A percentile compares a stretch with the other conserved stretches of the same genome.
Evolutionary conservation across 352 stramenopile species (phyloP).

Genomic region (Pythium dissimile): DNA sequence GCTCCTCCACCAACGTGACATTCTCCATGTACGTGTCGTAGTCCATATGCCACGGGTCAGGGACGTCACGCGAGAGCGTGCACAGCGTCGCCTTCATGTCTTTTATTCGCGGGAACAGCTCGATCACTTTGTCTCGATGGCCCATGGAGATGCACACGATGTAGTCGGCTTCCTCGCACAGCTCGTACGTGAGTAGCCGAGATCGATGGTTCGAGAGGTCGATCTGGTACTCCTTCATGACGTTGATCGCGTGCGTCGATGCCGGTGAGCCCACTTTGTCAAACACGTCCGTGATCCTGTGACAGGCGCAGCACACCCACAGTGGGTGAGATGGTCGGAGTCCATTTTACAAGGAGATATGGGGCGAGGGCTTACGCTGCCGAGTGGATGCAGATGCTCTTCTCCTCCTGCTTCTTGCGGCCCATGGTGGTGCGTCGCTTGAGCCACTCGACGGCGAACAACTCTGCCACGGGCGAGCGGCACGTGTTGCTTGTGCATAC

Average conservation of each 20-base stretch:
- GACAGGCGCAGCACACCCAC: neutral
- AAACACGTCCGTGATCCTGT: conserved; percentile 69
- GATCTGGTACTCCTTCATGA: conserved; percentile 76
- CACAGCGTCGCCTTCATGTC: conserved; percentile 52
- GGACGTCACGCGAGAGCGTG: conserved; percentile 58
- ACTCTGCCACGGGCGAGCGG: conserved; percentile 70
- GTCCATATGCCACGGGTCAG: conserved; percentile 80
- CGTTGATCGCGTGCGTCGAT: conserved; percentile 54
- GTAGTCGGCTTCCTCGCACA: conserved; percentile 65
- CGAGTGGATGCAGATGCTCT: conserved; percentile 63
- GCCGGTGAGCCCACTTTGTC: conserved; percentile 58
- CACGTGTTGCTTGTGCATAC: conserved; percentile 87
- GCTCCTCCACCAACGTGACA: conserved; percentile 68
- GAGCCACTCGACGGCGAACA: conserved; percentile 80
- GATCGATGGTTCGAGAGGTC: conserved; percentile 66
- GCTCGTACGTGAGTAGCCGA: conserved; percentile 58
- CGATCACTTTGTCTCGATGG: conserved; percentile 52
- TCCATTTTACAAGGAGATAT: neutral
- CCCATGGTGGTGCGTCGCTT: conserved; percentile 60
- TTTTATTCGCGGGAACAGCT: conserved; percentile 61
- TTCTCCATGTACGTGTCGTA: conserved; percentile 84
- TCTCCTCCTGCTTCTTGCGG: conserved; percentile 63
- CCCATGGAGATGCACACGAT: conserved; percentile 72
- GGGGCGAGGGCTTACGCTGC: no score
- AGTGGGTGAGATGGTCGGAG: neutral